These are phyloP conservation scores for Kernera saxatilis DNA, from an alignment of 345 rosid genomes.

Conservation along the genomic window DNA sequence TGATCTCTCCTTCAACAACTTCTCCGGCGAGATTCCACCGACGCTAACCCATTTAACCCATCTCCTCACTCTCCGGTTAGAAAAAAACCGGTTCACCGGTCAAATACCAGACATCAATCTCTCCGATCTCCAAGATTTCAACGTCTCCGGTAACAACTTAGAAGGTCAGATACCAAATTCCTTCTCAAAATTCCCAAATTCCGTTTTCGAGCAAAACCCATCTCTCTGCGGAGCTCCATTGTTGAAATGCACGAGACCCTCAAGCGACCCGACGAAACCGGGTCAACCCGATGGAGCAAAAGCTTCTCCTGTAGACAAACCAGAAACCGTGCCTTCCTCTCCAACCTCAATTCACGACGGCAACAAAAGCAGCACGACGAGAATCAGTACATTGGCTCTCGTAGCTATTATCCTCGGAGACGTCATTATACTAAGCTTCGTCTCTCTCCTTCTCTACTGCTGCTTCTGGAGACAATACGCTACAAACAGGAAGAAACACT, in stretches of 20 bases:
- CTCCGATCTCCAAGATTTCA: slow-evolving; percentile 66
- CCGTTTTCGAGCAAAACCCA: slow-evolving; percentile 50
- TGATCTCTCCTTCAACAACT: slow-evolving; percentile 75
- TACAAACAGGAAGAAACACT: slow-evolving; percentile 38
- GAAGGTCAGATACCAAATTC: slow-evolving; percentile 68
- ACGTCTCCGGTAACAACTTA: slow-evolving; percentile 57
- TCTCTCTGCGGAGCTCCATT: slow-evolving; percentile 75
- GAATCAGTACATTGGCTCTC: slow-evolving; percentile 52
- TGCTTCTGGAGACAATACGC: slow-evolving; percentile 81
- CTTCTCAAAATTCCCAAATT: slow-evolving; percentile 50
- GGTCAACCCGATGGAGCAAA: slow-evolving; percentile 55
- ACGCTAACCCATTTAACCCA: slow-evolving; percentile 49
- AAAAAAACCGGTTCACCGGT: slow-evolving; percentile 59
- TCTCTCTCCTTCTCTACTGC: slow-evolving; percentile 74
- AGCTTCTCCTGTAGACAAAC: slow-evolving; percentile 49
- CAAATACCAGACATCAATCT: slow-evolving; percentile 39
- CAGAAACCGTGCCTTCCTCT: slow-evolving; percentile 53
- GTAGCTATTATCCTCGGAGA: slow-evolving; percentile 73
- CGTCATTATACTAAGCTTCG: slow-evolving; percentile 47
- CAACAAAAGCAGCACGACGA: slow-evolving; percentile 14
- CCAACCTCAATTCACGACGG: slow-evolving; percentile 50
- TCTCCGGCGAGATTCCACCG: slow-evolving; percentile 62
- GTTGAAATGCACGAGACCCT: slow-evolving; percentile 31
- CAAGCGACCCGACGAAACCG: slow-evolving; percentile 50
- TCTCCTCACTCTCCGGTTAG: slow-evolving; percentile 72